Evolutionary conservation across 257 asterid species (phyloP), one percentile per base, ranked within the genome.

Genomic region (Fraxinus excelsior): DNA sequence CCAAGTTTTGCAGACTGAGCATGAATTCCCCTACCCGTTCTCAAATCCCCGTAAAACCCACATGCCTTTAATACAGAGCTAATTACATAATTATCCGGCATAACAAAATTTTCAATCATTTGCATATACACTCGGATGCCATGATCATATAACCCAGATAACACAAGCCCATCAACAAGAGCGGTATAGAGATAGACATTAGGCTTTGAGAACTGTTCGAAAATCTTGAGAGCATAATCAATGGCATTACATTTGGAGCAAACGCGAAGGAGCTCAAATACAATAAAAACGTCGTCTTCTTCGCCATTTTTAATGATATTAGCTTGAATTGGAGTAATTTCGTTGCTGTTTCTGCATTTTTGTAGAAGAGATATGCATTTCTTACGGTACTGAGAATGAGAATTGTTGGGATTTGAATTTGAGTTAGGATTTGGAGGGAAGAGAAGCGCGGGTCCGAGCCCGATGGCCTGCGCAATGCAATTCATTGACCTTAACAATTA

Each of bases 61-160:
- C 91, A 90, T 25, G 93, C 91, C 78, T 81, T 90, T 1, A 90
- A 75, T 64, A 67, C 88, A 29, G 87, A 90, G 78, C 75, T 81
- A 4, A 88, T 62, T 23, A 85, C 86, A 72, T 83, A 88, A 76
- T 82, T 77, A 80, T 90, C 92, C 4, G 90, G 90, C 56, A 40
- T 32, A 26, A 86, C 28, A 13, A 44, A 66, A 81, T 40, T 80
- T 42, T 80, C 85, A 32, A 81, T 51, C 90, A 89, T 89, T 34
- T 79, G 72, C 46, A 81, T 77, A 28, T 80, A 87, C 3, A 68
- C 32, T 49, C 9, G n/a, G 28, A 80, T 84, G 21, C 81, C 85
- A 32, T 82, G 74, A 69, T 21, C 0, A 19, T 60, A 77, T 65
- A 29, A 28, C 25, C 84, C 85, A 6, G 80, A 77, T 26, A 70